Evolutionary conservation across 2,329 filamentous ascomycete species (phyloP).

Genomic region (Coniella vitis): DNA sequence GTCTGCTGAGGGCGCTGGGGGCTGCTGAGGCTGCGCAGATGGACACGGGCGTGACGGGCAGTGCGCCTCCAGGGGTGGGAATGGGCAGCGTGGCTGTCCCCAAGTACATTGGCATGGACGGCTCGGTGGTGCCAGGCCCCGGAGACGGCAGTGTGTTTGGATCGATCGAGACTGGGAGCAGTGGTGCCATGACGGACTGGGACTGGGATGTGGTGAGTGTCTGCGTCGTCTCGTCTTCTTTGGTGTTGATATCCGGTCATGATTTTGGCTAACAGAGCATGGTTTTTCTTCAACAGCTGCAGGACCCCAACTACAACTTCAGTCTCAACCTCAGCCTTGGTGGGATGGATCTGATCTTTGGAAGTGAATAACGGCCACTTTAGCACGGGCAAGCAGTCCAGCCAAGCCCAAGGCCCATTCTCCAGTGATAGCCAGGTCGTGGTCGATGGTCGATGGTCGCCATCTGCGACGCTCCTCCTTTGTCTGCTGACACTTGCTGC

Average conservation of each 20-base stretch:
- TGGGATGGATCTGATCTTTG: constrained; percentile 14
- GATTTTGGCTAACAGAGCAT: not conserved
- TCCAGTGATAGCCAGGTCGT: no score
- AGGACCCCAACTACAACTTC: constrained; percentile 18
- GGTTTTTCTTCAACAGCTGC: constrained; percentile 14
- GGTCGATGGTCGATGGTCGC: no score
- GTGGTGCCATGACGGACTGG: constrained; percentile 13
- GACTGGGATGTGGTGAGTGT: constrained; percentile 20
- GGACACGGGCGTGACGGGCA: not conserved
- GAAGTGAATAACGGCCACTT: not conserved
- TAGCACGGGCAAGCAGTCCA: no score
- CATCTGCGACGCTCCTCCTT: no score
- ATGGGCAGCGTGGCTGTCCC: not conserved
- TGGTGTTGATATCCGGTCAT: no score
- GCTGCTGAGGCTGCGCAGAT: constrained; percentile 16
- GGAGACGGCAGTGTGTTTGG: not conserved
- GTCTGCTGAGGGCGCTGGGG: constrained; percentile 27
- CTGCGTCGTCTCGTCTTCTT: not conserved
- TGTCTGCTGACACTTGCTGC: no score
- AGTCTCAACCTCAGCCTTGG: constrained; percentile 18
- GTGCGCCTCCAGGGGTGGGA: not conserved
- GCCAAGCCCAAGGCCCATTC: no score
- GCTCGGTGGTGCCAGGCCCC: not conserved
- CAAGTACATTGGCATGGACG: not conserved
- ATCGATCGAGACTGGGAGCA: not conserved